Base-by-base conservation (phyloP, 2,329 filamentous ascomycete species). In the Hypoxylon sp. region DNA sequence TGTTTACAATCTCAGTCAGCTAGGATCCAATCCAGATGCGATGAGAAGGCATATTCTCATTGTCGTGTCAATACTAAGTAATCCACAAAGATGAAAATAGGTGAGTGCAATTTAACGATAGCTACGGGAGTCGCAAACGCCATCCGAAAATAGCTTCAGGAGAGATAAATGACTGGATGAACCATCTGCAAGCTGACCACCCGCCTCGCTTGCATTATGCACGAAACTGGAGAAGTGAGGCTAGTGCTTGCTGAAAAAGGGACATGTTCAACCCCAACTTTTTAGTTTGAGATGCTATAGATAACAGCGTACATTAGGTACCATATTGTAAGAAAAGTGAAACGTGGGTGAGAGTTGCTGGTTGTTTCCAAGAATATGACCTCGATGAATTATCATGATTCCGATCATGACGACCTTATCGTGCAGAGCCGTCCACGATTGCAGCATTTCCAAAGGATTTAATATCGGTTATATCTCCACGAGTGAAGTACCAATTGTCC, bases 151-250 rank as follows among this genome's bases (percentile, higher is more conserved):
- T 74, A 74, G 70, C 53, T 67, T 66, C 60, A 59, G 52, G 23
- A 49, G 41, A 65, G 43, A 45, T 48, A 63, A 59, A 52, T 50
- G 34, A 68, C 56, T 71, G 56, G 57, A 56, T 55, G 55, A 67
- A 59, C 56, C 61, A 70, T 48, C 60, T 67, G 59, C 50, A 66
- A 67, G 62, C 60, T 70, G 63, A 65, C 55, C 60, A 68, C 61
- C 68, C 66, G 63, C 63, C 66, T 70, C 67, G 58, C 67, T 58
- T 64, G 61, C 61, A 67, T 68, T 53, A 75, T 74, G 72, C 72
- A 71, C 51, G 63, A 69, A 43, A 68, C 65, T 69, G 69, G 73
- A 69, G 69, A 60, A 72, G 53, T 63, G 68, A 75, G 67, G 72
- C 73, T 73, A 71, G 63, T 72, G 64, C 50, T 70, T 70, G 60